These are phyloP conservation scores for Suillus subalutaceus DNA, from an alignment of 768 basidiomycete species.

Conservation along the genomic window DNA sequence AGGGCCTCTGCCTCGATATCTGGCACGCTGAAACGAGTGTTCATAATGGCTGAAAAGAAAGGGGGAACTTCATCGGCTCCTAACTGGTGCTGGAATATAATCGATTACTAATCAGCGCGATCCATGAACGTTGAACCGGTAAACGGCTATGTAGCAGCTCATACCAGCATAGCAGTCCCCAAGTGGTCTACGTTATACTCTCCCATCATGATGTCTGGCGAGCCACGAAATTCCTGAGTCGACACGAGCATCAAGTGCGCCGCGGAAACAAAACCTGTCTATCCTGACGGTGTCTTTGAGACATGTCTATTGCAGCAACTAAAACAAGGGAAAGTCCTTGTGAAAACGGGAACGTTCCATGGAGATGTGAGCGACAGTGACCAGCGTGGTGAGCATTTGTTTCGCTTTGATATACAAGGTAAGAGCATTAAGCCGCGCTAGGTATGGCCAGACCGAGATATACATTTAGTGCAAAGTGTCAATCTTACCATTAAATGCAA, in stretches of 20 bases:
- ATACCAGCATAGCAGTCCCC: no score
- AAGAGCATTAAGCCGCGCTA: not conserved
- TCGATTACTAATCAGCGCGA: constrained; percentile 1
- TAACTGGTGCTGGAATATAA: not conserved
- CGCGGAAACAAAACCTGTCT: no score
- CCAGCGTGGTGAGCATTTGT: not conserved
- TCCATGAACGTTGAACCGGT: no score
- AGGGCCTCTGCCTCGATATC: constrained; percentile 44
- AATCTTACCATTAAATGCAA: constrained; percentile 47
- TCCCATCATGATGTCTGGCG: no score
- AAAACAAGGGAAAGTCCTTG: constrained; percentile 59
- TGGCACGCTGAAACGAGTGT: not conserved
- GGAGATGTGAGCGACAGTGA: constrained; percentile 52
- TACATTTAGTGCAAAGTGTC: not conserved
- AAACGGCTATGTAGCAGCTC: not conserved
- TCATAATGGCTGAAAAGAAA: constrained; percentile 5
- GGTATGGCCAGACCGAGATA: not conserved
- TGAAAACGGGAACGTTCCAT: constrained; percentile 71
- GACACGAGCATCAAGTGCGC: no score
- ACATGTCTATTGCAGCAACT: constrained; percentile 43
- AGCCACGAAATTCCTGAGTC: no score
- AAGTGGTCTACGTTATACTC: no score
- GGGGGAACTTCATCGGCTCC: not conserved
- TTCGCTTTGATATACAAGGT: not conserved
- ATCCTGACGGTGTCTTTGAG: no score